Evolutionary conservation across 2,329 filamentous ascomycete genomes (phyloP), one percentile per base, ranked within the genome.

Genomic region (Keithomyces neogunnii): DNA sequence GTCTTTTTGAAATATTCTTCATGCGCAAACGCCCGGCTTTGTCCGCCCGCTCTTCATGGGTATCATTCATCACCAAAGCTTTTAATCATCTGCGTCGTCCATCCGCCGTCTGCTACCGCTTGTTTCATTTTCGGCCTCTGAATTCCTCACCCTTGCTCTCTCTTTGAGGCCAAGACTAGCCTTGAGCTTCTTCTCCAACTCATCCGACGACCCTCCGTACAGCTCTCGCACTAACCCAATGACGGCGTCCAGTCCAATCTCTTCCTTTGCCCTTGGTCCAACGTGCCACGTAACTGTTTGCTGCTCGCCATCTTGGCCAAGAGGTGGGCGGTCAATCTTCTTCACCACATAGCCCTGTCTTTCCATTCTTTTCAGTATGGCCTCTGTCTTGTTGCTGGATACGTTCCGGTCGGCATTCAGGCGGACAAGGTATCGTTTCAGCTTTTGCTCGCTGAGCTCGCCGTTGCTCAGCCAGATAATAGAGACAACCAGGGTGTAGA

Each of bases 301-400:
- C 19, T 19, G 19, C 38, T 95, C 88, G 30, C 87, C 88, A 1
- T 81, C 82, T 32, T 73, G 59, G 4, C 69, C 68, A 65, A 62
- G 64, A 52, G 68, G 66, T 10, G 73, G 73, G 44, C 71, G 79
- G 59, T 96, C 90, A 26, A 84, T 78, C 47, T 84, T 77, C 56
- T 82, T 86, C 36, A 90, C 75, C 3, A 99, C 72, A 63, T 99
- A 99, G 0, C 87, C 88, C 50, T 97, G 90, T 56, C 80, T 85
- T 56, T 85, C 78, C 73, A 97, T 84, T 48, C 81, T 80, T 58
- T 84, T 81, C 10, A 97, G 70, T 3, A 92, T 72, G 49, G 82
- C 76, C 5, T 95, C 87, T 1, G 88, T 95, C 61, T 81, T 87
- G 43, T 88, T 85, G 51, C 85, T 70, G 0, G 87, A 86, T 2